These are phyloP conservation scores for Vigna unguiculata DNA, from an alignment of 306 rosid genomes.

Conservation along the genomic window DNA sequence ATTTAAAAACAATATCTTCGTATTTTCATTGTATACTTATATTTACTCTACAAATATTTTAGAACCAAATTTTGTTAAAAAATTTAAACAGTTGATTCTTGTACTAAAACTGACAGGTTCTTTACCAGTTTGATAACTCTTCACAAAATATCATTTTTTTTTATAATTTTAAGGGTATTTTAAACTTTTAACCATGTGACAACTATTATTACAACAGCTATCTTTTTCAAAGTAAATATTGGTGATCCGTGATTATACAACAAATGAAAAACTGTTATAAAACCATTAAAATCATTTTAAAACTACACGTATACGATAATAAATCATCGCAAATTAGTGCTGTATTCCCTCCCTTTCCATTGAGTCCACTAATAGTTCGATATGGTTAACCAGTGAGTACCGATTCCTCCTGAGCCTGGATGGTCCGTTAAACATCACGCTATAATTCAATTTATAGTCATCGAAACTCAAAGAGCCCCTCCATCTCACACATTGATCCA, in stretches of 20 bases:
- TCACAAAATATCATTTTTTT: not conserved
- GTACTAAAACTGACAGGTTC: not conserved
- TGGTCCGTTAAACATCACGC: not conserved
- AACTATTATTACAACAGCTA: no score
- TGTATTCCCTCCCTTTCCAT: not conserved
- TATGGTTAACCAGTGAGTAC: no score
- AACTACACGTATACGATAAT: not conserved
- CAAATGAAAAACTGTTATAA: no score
- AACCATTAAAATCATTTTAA: no score
- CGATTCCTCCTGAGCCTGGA: slow-evolving; percentile 7
- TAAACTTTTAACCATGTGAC: not conserved
- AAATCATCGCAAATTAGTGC: not conserved
- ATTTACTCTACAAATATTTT: not conserved
- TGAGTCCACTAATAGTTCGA: not conserved
- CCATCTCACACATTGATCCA: slow-evolving; percentile 27
- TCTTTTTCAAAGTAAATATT: no score
- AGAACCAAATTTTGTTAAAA: not conserved
- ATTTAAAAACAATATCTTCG: not conserved
- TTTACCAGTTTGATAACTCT: not conserved
- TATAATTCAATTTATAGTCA: not conserved
- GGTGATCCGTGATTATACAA: no score
- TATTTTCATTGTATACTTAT: not conserved
- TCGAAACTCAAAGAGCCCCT: not conserved
- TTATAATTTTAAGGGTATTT: not conserved
- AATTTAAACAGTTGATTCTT: not conserved